Conservation (phyloP, 176 grass and related monocot genomes). For the Cenchrus fungigraminus region DNA sequence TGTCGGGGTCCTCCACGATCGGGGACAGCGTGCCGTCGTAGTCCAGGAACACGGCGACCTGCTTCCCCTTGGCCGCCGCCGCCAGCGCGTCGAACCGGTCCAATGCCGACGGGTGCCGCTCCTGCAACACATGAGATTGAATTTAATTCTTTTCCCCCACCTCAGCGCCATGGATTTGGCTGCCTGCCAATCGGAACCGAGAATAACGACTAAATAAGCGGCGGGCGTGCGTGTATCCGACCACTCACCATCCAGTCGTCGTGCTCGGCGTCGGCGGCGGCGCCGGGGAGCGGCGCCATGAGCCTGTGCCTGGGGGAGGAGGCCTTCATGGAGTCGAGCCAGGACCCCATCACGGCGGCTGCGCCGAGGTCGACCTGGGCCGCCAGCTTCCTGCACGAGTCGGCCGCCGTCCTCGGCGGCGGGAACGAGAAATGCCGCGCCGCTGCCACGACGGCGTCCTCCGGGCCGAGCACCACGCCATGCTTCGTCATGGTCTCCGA, state of each 20-base stretch:
- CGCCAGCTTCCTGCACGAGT: conserved; percentile 49
- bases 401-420: conserved; percentile 38
- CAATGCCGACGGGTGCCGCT: conserved; percentile 75
- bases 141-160: background rate
- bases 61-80: conserved; percentile 58
- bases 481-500: conserved; percentile 48
- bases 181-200: background rate
- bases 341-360: conserved; percentile 39
- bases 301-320: conserved; percentile 61
- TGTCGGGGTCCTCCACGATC: conserved; percentile 81
- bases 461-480: conserved; percentile 30
- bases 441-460: conserved; percentile 39
- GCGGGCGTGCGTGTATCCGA: no score
- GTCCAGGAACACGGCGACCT: conserved; percentile 76
- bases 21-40: conserved; percentile 88
- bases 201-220: background rate
- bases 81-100: conserved; percentile 52
- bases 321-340: conserved; percentile 73
- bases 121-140: conserved; percentile 18
- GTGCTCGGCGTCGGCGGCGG: conserved; percentile 35
- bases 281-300: conserved; percentile 1
- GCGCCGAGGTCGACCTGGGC: conserved; percentile 52
- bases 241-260: conserved; percentile 58
- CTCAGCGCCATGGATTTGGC: background rate
- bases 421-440: conserved; percentile 56